Evolutionary conservation across 176 grass and related monocot genomes (phyloP), one percentile per base, ranked within the genome.

Genomic region (Pharus latifolius): DNA sequence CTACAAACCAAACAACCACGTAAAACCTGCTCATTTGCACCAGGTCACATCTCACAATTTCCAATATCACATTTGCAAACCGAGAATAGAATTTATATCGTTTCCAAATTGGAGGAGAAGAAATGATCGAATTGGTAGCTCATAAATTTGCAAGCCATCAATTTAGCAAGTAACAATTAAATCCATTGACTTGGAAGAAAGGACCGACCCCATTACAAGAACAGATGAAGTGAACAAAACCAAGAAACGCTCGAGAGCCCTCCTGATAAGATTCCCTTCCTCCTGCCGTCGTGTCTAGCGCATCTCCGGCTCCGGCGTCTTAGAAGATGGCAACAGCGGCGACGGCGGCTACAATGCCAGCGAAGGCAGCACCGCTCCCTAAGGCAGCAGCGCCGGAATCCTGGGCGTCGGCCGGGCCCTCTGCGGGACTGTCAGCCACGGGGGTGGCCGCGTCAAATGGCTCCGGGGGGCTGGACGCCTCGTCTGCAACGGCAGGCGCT

Each of bases 251-350:
- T 35, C 19, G 29, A 38, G 35, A 5, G 34, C 74, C 37, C 46
- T 67, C 69, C 82, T 16, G 15, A 28, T 22, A 13, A 10, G 3
- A 19, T 33, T 19, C 53, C 53, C 49, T 47, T 76, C 50, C 46
- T 63, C 17, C 10, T 14, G 19, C 2, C 17, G 4, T 58, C 2
- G 42, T 41, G 52, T 47, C 55, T 43, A 74, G 38, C n/a, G 50
- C 22, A 71, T 18, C 37, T 40, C 25, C 27, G 2, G 16, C 65
- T 32, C 38, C 40, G 2, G 0, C 8, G 14, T 22, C 25, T 69
- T 46, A 88, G 63, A 76, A 80, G 46, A 84, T 76, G 71, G 82
- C 42, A 49, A 79, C 23, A 27, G 30, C 12, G 9, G 73, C 54
- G 45, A 77, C 5, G 5, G 53, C 80, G 15, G 48, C 48, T 2